A percentile compares a stretch with the other conserved stretches of the same genome.
Conservation (phyloP, 352 stramenopile species). For the Phytophthora quininea region DNA sequence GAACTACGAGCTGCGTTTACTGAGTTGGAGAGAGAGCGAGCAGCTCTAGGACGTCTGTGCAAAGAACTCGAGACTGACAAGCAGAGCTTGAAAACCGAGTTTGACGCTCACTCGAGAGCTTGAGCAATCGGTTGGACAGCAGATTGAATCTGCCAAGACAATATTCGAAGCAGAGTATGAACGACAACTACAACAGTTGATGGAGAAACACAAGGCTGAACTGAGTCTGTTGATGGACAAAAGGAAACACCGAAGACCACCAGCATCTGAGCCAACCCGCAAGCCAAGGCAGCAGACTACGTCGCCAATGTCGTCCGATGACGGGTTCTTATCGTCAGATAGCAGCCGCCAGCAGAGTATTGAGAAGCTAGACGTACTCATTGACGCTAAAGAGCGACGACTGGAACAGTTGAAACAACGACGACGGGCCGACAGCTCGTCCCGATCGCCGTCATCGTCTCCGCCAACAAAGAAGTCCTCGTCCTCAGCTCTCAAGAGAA, state of each 20-base stretch:
- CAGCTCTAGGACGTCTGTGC: slow-evolving; percentile 10
- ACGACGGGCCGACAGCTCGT: slow-evolving; percentile 19
- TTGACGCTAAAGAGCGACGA: slow-evolving; percentile 39
- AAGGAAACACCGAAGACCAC: slow-evolving; percentile 14
- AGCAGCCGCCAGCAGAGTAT: slow-evolving; percentile 40
- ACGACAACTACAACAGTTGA: slow-evolving; percentile 34
- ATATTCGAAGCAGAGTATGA: slow-evolving; percentile 51
- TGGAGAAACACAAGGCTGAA: slow-evolving; percentile 49
- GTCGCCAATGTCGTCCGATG: slow-evolving; percentile 31
- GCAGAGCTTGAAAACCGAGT: slow-evolving; percentile 14
- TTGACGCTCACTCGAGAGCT: slow-evolving; percentile 37
- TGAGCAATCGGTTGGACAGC: slow-evolving; percentile 38
- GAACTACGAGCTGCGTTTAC: slow-evolving; percentile 12
- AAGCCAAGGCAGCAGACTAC: slow-evolving; percentile 25
- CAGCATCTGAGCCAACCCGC: slow-evolving; percentile 9
- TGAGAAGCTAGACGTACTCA: slow-evolving; percentile 44
- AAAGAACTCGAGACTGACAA: slow-evolving; percentile 37
- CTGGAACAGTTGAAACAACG: slow-evolving; percentile 24
- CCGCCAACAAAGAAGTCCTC: slow-evolving; percentile 22
- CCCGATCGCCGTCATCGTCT: slow-evolving; percentile 10
- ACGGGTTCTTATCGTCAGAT: slow-evolving; percentile 15
- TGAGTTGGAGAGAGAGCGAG: slow-evolving; percentile 28
- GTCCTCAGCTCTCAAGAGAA: slow-evolving; percentile 29
- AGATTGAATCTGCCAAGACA: slow-evolving; percentile 39
- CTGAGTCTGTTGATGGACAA: slow-evolving; percentile 29